phyloP scores from a whole-genome alignment of 495 filamentous ascomycete species.

The Tetracladium setigerum region DNA sequence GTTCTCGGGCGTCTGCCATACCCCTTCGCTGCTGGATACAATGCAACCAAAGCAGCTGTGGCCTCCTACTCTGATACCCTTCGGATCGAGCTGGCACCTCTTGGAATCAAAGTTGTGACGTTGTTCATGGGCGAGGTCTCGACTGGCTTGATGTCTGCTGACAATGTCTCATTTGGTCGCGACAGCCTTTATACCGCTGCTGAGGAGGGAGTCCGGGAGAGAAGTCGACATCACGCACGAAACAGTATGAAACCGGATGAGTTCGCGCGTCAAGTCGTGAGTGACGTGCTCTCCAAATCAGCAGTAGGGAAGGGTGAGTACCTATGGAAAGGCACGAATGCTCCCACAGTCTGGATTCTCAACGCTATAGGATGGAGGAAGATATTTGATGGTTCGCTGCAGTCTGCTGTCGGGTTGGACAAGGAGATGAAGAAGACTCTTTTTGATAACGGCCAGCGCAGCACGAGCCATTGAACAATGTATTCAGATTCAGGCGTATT shows the following conservation, averaged over 20 bases:
- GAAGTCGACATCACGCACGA: background rate
- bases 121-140: conserved; percentile 44
- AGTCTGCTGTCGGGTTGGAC: background rate
- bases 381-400: conserved; percentile 1
- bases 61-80: conserved; percentile 3
- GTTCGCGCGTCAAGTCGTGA: conserved; percentile 3
- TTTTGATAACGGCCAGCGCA: conserved; percentile 3
- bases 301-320: conserved; percentile 3
- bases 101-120: conserved; percentile 40
- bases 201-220: background rate
- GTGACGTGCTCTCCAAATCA: background rate
- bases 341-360: conserved; percentile 1
- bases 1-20: background rate
- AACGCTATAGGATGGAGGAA: conserved; percentile 5
- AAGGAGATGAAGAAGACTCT: conserved; percentile 1
- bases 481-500: too few species aligned
- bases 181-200: background rate
- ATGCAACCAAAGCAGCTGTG: conserved; percentile 1
- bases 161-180: background rate
- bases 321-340: conserved; percentile 2
- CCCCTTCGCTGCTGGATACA: conserved; percentile 6
- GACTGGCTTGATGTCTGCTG: conserved; percentile 1
- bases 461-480: too few species aligned
- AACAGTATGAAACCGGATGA: conserved; percentile 4
- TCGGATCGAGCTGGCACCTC: conserved; percentile 8